A percentile compares a stretch with the other conserved stretches of the same genome.
Evolutionary conservation across 345 rosid species (phyloP).

Genomic region (Brassica cretica): DNA sequence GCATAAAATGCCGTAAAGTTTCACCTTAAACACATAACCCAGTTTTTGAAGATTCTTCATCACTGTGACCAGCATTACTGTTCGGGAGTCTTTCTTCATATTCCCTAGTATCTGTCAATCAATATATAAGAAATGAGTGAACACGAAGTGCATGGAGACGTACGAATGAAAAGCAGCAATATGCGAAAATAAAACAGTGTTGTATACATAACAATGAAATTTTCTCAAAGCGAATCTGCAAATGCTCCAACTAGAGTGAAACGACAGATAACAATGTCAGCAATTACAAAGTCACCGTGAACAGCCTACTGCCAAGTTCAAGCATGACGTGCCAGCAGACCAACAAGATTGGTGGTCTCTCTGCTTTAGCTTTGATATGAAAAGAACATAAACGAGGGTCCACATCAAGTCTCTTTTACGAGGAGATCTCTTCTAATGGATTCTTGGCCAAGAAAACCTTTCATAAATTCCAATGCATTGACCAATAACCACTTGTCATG

Average conservation of each 20-base stretch:
- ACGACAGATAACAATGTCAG: neutral
- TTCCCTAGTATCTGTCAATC: conserved; percentile 74
- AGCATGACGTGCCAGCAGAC: conserved; percentile 1
- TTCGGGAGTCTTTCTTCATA: conserved; percentile 65
- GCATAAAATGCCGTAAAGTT: conserved; percentile 17
- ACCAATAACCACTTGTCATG: neutral
- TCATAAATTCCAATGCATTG: conserved; percentile 5
- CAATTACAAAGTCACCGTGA: neutral
- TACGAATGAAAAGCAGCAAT: neutral
- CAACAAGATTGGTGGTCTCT: neutral
- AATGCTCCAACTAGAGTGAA: conserved; percentile 6
- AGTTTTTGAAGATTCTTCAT: conserved; percentile 75
- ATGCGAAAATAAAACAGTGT: neutral
- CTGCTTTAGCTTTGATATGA: conserved; percentile 14
- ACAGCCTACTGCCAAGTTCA: conserved; percentile 11
- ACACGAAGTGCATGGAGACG: neutral
- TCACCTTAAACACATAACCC: conserved; percentile 84
- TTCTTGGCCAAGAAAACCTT: neutral
- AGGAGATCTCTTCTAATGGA: conserved; percentile 1
- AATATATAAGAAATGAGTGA: neutral
- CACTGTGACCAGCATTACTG: conserved; percentile 75
- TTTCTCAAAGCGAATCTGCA: neutral
- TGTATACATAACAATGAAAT: neutral
- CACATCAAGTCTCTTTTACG: conserved; percentile 12
- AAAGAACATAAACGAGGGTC: conserved; percentile 28